phyloP scores from a whole-genome alignment of 352 stramenopile species.

The Phytopythium chamaehyphon region DNA sequence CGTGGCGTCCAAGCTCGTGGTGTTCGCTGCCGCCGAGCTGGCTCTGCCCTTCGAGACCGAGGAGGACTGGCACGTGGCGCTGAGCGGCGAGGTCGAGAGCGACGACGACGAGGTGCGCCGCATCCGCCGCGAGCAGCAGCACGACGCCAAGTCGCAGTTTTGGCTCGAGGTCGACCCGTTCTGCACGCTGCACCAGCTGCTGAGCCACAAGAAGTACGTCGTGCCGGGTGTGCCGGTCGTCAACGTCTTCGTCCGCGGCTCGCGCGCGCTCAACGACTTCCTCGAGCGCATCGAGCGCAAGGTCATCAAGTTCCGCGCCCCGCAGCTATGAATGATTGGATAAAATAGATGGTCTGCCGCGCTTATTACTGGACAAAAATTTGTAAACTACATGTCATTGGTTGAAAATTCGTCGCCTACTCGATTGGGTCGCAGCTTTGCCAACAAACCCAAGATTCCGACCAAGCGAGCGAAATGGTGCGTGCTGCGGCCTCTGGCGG shows the following conservation, averaged over 20 bases:
- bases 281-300: slow-evolving; percentile 61
- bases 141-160: slow-evolving; percentile 69
- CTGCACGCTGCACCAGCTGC: slow-evolving; percentile 66
- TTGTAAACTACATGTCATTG: slow-evolving; percentile 2
- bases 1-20: slow-evolving; percentile 65
- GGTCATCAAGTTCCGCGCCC: slow-evolving; percentile 41
- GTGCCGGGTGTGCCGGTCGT: slow-evolving; percentile 81
- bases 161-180: slow-evolving; percentile 83
- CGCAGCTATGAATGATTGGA: slow-evolving; percentile 16
- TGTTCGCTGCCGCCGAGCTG: slow-evolving; percentile 72
- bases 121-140: slow-evolving; percentile 60
- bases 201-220: slow-evolving; percentile 74
- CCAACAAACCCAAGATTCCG: background rate
- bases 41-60: slow-evolving; percentile 54
- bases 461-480: no score
- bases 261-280: slow-evolving; percentile 56
- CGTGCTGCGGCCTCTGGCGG: no score
- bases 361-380: slow-evolving; percentile 3
- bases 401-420: slow-evolving; percentile 3
- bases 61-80: slow-evolving; percentile 75
- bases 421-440: background rate
- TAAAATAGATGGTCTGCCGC: slow-evolving; percentile 1
- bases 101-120: slow-evolving; percentile 62
- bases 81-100: slow-evolving; percentile 69
- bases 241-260: slow-evolving; percentile 79